These are phyloP conservation scores for Thelephora ganbajun DNA, from an alignment of 768 basidiomycete genomes.

Conservation along the genomic window DNA sequence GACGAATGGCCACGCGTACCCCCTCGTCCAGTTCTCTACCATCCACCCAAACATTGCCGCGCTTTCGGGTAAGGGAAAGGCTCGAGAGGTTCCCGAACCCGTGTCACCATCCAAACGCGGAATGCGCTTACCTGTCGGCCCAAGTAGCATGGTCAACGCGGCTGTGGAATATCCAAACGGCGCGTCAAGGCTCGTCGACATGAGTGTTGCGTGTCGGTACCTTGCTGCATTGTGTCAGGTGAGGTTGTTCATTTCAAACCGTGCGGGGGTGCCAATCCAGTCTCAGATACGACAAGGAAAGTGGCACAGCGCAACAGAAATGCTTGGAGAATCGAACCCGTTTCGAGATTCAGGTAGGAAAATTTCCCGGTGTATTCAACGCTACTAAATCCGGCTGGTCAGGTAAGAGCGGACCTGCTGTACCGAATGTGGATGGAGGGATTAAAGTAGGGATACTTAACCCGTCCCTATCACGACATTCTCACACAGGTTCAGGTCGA, in stretches of 20 bases:
- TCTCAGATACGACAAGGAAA: constrained; percentile 51
- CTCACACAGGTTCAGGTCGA: constrained; percentile 48
- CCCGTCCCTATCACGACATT: neutral
- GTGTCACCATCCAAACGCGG: constrained; percentile 7
- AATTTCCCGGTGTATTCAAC: neutral
- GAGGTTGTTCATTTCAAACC: neutral
- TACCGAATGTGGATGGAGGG: constrained; percentile 79
- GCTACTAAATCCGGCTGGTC: constrained; percentile 1
- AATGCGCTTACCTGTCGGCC: constrained; percentile 51
- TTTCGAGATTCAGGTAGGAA: constrained; percentile 55
- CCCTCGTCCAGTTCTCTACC: constrained; percentile 4
- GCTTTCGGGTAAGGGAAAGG: constrained; percentile 43
- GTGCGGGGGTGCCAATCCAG: neutral
- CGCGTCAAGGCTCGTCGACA: constrained; percentile 74
- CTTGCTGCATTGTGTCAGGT: constrained; percentile 94
- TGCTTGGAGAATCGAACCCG: constrained; percentile 88
- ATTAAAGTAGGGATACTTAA: constrained; percentile 55
- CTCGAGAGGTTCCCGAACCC: constrained; percentile 28
- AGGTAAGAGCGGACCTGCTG: constrained; percentile 55
- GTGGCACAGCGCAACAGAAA: constrained; percentile 83
- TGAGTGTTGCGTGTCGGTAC: constrained; percentile 92
- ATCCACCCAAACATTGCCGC: constrained; percentile 1
- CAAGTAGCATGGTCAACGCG: constrained; percentile 57
- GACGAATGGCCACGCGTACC: constrained; percentile 25
- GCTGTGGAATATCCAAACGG: constrained; percentile 48